A percentile compares a stretch with the other conserved stretches of the same genome.
These are phyloP conservation scores for Scalesia atractyloides DNA, from an alignment of 129 eudicot genomes.

Conservation along the genomic window DNA sequence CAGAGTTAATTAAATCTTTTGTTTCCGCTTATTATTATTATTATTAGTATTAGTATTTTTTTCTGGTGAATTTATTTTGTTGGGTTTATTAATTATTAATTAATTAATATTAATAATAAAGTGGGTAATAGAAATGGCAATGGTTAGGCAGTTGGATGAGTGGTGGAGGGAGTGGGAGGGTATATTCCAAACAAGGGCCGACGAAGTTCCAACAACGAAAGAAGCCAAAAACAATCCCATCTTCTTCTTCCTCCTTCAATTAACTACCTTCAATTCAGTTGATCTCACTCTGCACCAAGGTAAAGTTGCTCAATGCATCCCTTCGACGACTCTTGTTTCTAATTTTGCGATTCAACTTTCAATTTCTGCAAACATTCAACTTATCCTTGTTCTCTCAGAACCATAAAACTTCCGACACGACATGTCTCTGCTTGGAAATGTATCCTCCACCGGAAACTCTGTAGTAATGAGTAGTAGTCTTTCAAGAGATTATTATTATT, in stretches of 20 bases:
- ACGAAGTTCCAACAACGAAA: slow-evolving; percentile 34
- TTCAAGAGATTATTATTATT: slow-evolving; percentile 30
- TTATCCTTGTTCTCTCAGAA: no score
- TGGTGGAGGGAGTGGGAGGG: slow-evolving; percentile 18
- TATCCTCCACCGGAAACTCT: slow-evolving; percentile 25
- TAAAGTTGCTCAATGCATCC: background rate
- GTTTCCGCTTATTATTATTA: no score
- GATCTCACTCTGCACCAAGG: no score
- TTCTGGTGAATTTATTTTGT: no score
- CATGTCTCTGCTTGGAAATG: slow-evolving; percentile 64
- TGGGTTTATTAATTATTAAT: no score
- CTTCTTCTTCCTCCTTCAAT: background rate
- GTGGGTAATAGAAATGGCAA: no score
- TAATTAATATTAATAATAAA: no score
- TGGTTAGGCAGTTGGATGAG: background rate
- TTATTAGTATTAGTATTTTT: no score
- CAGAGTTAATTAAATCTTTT: no score
- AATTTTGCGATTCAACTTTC: no score
- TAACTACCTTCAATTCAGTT: background rate
- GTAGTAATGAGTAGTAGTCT: slow-evolving; percentile 16
- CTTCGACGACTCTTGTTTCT: background rate
- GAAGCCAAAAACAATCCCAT: slow-evolving; percentile 32
- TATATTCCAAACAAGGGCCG: slow-evolving; percentile 36
- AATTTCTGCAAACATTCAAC: no score
- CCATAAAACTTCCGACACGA: no score